phyloP scores from a whole-genome alignment of 2,329 filamentous ascomycete species.

The Xylaria sp. region DNA sequence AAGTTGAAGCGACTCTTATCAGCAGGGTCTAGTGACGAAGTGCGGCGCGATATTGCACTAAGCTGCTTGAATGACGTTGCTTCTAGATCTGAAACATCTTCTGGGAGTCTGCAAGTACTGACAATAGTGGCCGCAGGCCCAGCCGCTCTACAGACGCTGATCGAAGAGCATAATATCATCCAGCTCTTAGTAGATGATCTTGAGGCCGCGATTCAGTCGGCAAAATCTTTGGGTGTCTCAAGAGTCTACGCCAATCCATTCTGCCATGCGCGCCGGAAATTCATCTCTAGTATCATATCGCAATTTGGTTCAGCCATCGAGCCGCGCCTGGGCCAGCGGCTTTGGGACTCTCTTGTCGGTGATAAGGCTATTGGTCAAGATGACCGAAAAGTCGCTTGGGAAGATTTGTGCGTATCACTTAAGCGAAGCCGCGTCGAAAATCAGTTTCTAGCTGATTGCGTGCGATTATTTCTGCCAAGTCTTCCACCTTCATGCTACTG shows the following conservation, averaged over 20 bases:
- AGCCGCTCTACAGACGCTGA: slow-evolving; percentile 62
- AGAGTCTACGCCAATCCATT: slow-evolving; percentile 53
- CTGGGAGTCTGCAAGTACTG: slow-evolving; percentile 76
- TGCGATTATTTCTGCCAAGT: slow-evolving; percentile 60
- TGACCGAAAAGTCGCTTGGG: slow-evolving; percentile 73
- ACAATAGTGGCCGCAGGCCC: slow-evolving; percentile 54
- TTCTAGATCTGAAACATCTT: slow-evolving; percentile 64
- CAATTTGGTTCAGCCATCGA: slow-evolving; percentile 67
- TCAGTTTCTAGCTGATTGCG: slow-evolving; percentile 60
- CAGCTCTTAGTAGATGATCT: slow-evolving; percentile 69
- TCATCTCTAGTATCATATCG: slow-evolving; percentile 63
- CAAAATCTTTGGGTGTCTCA: slow-evolving; percentile 49
- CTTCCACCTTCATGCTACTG: slow-evolving; percentile 66
- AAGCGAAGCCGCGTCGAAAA: slow-evolving; percentile 54
- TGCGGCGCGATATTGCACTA: slow-evolving; percentile 66
- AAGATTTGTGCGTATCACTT: slow-evolving; percentile 60
- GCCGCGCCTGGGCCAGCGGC: slow-evolving; percentile 61
- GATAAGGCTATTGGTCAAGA: slow-evolving; percentile 61
- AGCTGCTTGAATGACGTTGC: slow-evolving; percentile 73
- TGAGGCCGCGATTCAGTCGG: slow-evolving; percentile 56
- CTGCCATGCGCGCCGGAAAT: slow-evolving; percentile 61
- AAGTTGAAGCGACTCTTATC: slow-evolving; percentile 66
- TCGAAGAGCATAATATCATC: slow-evolving; percentile 65
- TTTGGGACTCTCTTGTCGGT: slow-evolving; percentile 79
- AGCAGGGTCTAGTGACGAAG: slow-evolving; percentile 58